Evolutionary conservation across 2,329 filamentous ascomycete genomes (phyloP), one percentile per base, ranked within the genome.

Genomic region (Neoscytalidium dimidiatum): DNA sequence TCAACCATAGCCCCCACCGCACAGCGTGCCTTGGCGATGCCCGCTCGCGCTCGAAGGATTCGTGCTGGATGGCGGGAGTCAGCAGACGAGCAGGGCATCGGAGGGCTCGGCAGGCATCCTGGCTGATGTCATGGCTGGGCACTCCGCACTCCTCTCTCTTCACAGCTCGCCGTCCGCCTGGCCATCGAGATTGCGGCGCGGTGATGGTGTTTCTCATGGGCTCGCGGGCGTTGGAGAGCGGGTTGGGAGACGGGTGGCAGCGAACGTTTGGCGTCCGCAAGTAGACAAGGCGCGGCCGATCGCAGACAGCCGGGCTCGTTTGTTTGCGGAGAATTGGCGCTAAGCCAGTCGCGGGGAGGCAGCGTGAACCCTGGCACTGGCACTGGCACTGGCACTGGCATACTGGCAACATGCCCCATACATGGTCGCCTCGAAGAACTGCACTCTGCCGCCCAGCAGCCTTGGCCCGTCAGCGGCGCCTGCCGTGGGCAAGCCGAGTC

Each of bases 381-480:
- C 19, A 17, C 21, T 44, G n/a, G n/a, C n/a, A n/a, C n/a, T n/a
- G n/a, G n/a, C n/a, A n/a, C n/a, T n/a, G n/a, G n/a, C n/a, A n/a
- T n/a, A n/a, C n/a, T n/a, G n/a, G n/a, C n/a, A n/a, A n/a, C n/a
- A n/a, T n/a, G n/a, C n/a, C n/a, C n/a, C n/a, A n/a, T n/a, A n/a
- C n/a, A n/a, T n/a, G n/a, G n/a, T n/a, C n/a, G n/a, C n/a, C n/a
- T n/a, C n/a, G n/a, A n/a, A n/a, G n/a, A n/a, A n/a, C n/a, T n/a
- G n/a, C n/a, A n/a, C n/a, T n/a, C n/a, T n/a, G n/a, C n/a, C n/a
- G n/a, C n/a, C n/a, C 49, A 33, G 28, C 53, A 58, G 41, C 38
- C 56, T 60, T 44, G 43, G 38, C 41, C 48, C 51, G 61, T 63
- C 61, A 63, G 61, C 61, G 48, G 61, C 61, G 61, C 61, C 61